These are phyloP conservation scores for Starmera quercuum DNA, from an alignment of 805 yeast species.

Conservation along the genomic window DNA sequence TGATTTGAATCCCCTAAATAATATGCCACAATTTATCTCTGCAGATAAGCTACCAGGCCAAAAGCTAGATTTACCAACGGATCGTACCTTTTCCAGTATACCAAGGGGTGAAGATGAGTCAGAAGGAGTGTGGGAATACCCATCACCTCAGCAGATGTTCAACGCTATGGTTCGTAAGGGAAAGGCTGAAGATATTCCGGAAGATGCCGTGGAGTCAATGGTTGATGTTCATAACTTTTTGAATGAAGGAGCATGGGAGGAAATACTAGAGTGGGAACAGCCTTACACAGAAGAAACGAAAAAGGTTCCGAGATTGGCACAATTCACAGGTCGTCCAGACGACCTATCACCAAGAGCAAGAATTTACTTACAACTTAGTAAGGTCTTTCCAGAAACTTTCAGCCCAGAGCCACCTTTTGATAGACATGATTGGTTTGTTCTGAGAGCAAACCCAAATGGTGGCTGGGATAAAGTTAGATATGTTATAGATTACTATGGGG, in stretches of 20 bases:
- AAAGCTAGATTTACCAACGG: constrained; percentile 67
- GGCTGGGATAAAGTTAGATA: constrained; percentile 74
- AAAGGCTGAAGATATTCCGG: constrained; percentile 80
- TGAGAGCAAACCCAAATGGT: constrained; percentile 45
- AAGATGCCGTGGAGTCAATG: constrained; percentile 95
- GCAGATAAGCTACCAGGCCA: constrained; percentile 74
- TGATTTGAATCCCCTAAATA: constrained; percentile 69
- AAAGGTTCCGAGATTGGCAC: constrained; percentile 65
- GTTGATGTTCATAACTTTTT: constrained; percentile 93
- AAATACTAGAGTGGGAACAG: constrained; percentile 86
- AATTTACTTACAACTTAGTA: constrained; percentile 55
- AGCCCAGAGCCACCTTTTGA: constrained; percentile 87
- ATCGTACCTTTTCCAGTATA: constrained; percentile 74
- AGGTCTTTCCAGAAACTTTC: constrained; percentile 63
- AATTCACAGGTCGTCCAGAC: constrained; percentile 89
- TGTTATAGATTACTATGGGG: constrained; percentile 94
- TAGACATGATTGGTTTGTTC: constrained; percentile 97
- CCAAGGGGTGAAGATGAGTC: constrained; percentile 67
- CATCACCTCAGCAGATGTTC: constrained; percentile 98
- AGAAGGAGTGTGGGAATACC: constrained; percentile 94
- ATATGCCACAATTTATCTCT: constrained; percentile 76
- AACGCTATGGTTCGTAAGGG: constrained; percentile 96
- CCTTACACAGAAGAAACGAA: constrained; percentile 50
- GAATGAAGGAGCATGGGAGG: constrained; percentile 97
- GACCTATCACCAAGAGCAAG: constrained; percentile 83